Evolutionary conservation across 768 basidiomycete genomes (phyloP).

Genomic region (Agaricus sinodeliciosus): DNA sequence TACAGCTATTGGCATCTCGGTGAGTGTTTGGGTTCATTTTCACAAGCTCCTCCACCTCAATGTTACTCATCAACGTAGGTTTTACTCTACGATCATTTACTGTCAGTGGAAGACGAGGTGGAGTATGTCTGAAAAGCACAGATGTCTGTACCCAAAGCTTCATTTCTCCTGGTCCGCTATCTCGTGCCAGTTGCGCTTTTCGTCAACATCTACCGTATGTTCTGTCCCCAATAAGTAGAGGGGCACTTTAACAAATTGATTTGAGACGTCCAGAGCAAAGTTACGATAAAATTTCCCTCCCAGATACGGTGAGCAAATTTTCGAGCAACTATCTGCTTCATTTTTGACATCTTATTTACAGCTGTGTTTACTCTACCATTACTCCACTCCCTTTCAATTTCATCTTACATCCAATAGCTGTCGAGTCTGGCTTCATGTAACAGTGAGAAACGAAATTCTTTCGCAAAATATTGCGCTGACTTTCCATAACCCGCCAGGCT

Average conservation of each 20-base stretch:
- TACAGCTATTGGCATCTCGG: conserved; percentile 3
- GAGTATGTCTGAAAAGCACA: conserved; percentile 4
- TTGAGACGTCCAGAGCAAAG: not conserved
- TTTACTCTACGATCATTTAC: conserved; percentile 1
- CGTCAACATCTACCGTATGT: conserved; percentile 5
- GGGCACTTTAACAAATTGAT: not conserved
- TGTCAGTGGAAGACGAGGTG: conserved; percentile 4
- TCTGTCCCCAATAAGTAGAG: not conserved
- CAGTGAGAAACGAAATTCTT: not conserved
- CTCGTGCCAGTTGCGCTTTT: conserved; percentile 1
- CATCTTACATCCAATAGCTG: not conserved
- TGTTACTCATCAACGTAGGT: not conserved
- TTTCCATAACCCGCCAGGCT: not conserved
- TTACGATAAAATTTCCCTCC: not conserved
- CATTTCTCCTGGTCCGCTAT: conserved; percentile 4
- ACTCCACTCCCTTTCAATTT: not conserved
- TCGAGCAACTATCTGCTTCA: not conserved
- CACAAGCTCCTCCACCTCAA: not conserved
- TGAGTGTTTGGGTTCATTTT: not conserved
- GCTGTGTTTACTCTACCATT: not conserved
- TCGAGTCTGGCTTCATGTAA: conserved; percentile 1
- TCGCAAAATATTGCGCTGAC: not conserved
- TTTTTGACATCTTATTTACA: not conserved
- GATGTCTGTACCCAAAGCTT: conserved; percentile 1
- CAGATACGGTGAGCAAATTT: not conserved